phyloP scores from a whole-genome alignment of 2,329 filamentous ascomycete species.

The Onygenales sp. region DNA sequence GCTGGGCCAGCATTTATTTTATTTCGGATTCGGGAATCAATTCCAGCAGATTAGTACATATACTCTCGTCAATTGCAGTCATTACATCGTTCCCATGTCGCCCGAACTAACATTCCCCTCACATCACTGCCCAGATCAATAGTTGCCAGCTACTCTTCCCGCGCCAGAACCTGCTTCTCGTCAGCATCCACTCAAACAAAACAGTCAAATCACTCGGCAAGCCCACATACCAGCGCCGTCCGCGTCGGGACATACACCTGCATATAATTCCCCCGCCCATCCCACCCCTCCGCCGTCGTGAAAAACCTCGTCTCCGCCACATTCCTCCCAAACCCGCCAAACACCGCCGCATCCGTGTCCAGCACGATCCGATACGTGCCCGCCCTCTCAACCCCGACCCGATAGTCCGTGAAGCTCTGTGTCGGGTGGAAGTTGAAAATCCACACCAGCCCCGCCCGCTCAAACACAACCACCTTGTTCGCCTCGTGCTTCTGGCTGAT shows the following conservation, averaged over 20 bases:
- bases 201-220: not conserved
- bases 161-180: constrained; percentile 42
- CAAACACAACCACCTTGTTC: constrained; percentile 94
- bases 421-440: constrained; percentile 92
- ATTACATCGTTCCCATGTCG: not conserved
- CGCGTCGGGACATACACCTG: constrained; percentile 84
- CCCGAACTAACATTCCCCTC: no score
- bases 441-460: constrained; percentile 81
- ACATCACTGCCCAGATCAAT: constrained; percentile 5
- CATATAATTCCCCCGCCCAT: constrained; percentile 77
- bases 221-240: constrained; percentile 62
- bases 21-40: no score
- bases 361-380: constrained; percentile 84
- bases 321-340: constrained; percentile 71
- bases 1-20: no score
- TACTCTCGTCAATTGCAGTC: not conserved
- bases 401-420: constrained; percentile 81
- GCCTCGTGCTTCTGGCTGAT: constrained; percentile 86
- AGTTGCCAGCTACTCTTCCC: constrained; percentile 26
- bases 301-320: constrained; percentile 80
- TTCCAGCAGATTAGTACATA: no score
- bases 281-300: constrained; percentile 85
- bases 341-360: constrained; percentile 65
- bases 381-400: constrained; percentile 72
- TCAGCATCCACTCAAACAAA: constrained; percentile 11